Evolutionary conservation across 2,329 filamentous ascomycete species (phyloP).

Genomic region (Neopestalotiopsis sp.): DNA sequence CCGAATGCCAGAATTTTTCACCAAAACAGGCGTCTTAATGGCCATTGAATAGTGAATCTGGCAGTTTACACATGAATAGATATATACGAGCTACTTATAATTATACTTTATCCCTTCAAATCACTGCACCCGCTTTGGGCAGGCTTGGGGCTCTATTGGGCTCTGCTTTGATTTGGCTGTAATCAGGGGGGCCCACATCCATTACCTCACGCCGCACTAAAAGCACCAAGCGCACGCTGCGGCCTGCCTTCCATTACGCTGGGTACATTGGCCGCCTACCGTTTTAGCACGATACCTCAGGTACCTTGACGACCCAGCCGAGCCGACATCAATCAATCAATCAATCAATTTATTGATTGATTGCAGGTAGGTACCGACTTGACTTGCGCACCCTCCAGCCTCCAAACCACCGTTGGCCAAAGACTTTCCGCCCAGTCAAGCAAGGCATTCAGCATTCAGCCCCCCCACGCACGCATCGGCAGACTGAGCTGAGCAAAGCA

Average conservation of each 20-base stretch:
- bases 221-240: not conserved
- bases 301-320: too few species aligned
- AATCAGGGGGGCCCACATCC: not conserved
- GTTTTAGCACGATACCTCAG: too few species aligned
- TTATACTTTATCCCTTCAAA: not conserved
- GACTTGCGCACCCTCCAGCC: not conserved
- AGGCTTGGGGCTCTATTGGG: not conserved
- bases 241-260: not conserved
- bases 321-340: not conserved
- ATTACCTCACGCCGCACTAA: slow-evolving; percentile 5
- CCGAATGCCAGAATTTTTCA: too few species aligned
- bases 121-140: not conserved
- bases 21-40: too few species aligned
- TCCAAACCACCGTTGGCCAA: not conserved
- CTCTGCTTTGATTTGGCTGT: not conserved
- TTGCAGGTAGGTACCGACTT: not conserved
- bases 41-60: too few species aligned
- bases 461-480: not conserved
- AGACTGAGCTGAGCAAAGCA: not conserved
- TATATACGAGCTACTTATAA: too few species aligned
- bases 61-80: too few species aligned
- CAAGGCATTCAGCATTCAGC: not conserved
- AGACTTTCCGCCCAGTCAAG: not conserved
- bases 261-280: not conserved
- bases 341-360: too few species aligned